These are phyloP conservation scores for Ceratocystis colombiana DNA, from an alignment of 2,329 filamentous ascomycete genomes.

Conservation along the genomic window DNA sequence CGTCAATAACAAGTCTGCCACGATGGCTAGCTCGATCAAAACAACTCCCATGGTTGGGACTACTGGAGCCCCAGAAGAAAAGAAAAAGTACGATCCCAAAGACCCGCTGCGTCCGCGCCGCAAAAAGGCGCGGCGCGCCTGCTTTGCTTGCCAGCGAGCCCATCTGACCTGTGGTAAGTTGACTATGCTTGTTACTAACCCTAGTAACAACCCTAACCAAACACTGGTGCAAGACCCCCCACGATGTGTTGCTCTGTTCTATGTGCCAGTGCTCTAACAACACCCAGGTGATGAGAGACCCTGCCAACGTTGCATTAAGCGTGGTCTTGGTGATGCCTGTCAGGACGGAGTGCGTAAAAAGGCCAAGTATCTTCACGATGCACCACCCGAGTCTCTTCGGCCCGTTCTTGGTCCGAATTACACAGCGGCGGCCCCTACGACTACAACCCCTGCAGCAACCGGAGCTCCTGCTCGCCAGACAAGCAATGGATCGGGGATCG, in stretches of 20 bases:
- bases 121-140: constrained; percentile 93
- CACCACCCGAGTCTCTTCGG: constrained; percentile 76
- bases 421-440: constrained; percentile 44
- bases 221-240: not conserved
- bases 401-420: constrained; percentile 69
- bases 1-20: constrained; percentile 43
- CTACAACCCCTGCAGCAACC: not conserved
- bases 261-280: not conserved
- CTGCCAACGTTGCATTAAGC: constrained; percentile 87
- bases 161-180: constrained; percentile 94
- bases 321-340: constrained; percentile 79
- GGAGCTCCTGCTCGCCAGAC: not conserved
- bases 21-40: constrained; percentile 42
- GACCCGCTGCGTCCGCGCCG: constrained; percentile 80
- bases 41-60: constrained; percentile 34
- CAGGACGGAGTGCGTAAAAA: constrained; percentile 97
- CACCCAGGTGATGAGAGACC: constrained; percentile 79
- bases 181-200: too few species aligned
- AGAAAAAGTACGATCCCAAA: constrained; percentile 70
- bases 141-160: constrained; percentile 91
- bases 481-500: constrained; percentile 26
- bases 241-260: not conserved
- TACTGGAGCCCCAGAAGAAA: constrained; percentile 42
- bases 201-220: too few species aligned
- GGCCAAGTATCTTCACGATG: constrained; percentile 97